Evolutionary conservation across 805 yeast genomes (phyloP), one percentile per base, ranked within the genome.

Genomic region (Cyberlindnera sargentensis): DNA sequence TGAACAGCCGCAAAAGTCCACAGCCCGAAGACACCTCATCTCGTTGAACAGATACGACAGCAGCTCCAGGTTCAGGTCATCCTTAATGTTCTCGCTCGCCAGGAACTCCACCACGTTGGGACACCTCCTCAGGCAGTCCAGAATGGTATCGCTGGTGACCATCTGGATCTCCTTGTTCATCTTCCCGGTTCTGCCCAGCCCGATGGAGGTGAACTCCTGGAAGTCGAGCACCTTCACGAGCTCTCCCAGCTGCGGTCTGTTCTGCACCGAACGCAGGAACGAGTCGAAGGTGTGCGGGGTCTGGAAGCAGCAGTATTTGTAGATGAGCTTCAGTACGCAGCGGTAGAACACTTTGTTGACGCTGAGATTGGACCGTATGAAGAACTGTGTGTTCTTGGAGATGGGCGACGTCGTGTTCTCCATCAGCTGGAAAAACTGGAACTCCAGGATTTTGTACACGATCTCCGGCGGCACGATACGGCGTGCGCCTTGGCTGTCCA

Each of bases 101-200:
- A 88, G 66, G 60, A 90, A 87, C 60, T 89, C 96, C 8, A 76
- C 65, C 40, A 90, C 64, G 50, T 83, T 80, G 0, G 87, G 84
- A 1, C 85, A 80, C 45, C 76, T 61, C 40, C 63, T 57, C 28
- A 89, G 67, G 45, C 87, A 85, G 24, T 76, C 68, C 37, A 75
- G 62, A 25, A 89, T 78, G 3, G 96, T 89, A 27, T 68, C 66
- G 34, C 82, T 71, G 0, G 96, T 89, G 34, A 89, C 87, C 85
- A 86, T 85, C 63, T 89, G 95, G 53, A 89, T 89, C 63, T 85
- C 95, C 62, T 78, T 82, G 64, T 85, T 90, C 95, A 89, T 89
- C 52, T 82, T 75, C 8, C 85, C 87, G 0, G 96, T 84, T 50
- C 96, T 71, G 3, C 96, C 96, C 39, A 89, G 70, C 0, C 96